These are phyloP conservation scores for Dothistroma pini DNA, from an alignment of 2,329 filamentous ascomycete genomes.

Conservation along the genomic window DNA sequence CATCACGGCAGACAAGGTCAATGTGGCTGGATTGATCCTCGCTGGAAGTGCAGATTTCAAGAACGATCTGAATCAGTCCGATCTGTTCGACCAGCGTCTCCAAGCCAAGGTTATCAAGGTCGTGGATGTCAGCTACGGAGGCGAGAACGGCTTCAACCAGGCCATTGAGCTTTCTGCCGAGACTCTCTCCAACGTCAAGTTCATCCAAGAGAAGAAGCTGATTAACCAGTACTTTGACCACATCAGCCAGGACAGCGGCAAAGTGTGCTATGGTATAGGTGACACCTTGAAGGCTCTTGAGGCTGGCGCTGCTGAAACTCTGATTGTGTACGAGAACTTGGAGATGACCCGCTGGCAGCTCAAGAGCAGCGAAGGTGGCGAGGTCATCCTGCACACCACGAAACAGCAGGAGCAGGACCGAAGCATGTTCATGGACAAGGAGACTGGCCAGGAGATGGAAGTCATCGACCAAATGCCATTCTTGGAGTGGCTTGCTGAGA, in stretches of 20 bases:
- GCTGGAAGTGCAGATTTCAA: slow-evolving; percentile 99
- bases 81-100: slow-evolving; percentile 92
- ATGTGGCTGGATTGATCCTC: slow-evolving; percentile 90
- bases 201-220: slow-evolving; percentile 99
- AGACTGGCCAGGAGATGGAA: slow-evolving; percentile 97
- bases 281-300: slow-evolving; percentile 97
- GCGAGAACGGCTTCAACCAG: slow-evolving; percentile 99
- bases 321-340: slow-evolving; percentile 97
- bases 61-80: slow-evolving; percentile 95
- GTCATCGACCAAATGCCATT: slow-evolving; percentile 81
- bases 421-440: slow-evolving; percentile 88
- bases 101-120: slow-evolving; percentile 98
- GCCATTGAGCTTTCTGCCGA: slow-evolving; percentile 93
- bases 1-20: slow-evolving; percentile 97
- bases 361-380: slow-evolving; percentile 69
- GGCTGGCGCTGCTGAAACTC: slow-evolving; percentile 85
- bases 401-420: slow-evolving; percentile 80
- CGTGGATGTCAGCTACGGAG: slow-evolving; percentile 97
- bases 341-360: slow-evolving; percentile 90
- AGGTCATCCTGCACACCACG: slow-evolving; percentile 79
- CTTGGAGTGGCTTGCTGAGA: slow-evolving; percentile 99
- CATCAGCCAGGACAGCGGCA: slow-evolving; percentile 95
- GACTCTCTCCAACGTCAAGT: slow-evolving; percentile 98
- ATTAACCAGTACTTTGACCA: slow-evolving; percentile 99
- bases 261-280: slow-evolving; percentile 96